Conservation (phyloP, 805 yeast genomes). For the Sugiyamaella lignohabitans region DNA sequence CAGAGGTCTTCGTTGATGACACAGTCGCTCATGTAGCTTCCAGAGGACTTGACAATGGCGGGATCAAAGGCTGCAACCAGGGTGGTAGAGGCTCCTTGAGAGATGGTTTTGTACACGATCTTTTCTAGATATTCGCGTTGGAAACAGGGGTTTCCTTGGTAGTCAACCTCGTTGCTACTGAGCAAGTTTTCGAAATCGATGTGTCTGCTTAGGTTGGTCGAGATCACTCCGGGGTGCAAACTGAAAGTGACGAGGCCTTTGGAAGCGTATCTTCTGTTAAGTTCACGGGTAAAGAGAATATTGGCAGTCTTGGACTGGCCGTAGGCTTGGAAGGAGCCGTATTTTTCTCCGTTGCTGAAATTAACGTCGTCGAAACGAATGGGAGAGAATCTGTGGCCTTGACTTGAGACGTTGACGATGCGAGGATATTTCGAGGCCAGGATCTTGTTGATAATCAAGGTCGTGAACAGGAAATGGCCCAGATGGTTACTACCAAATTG, state of each 20-base stretch:
- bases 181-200: conserved; percentile 1
- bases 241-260: conserved; percentile 9
- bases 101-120: conserved; percentile 1
- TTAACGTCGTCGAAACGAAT: conserved; percentile 5
- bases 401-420: conserved; percentile 4
- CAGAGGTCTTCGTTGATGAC: conserved; percentile 1
- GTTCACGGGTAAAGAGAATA: conserved; percentile 8
- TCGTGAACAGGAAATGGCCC: conserved; percentile 65
- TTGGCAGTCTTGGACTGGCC: conserved; percentile 17
- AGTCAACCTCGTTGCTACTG: background rate
- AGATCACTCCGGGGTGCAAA: conserved; percentile 14
- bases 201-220: conserved; percentile 12
- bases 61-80: conserved; percentile 8
- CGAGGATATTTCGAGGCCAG: conserved; percentile 6
- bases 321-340: conserved; percentile 9
- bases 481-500: conserved; percentile 75
- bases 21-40: conserved; percentile 6
- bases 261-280: conserved; percentile 7
- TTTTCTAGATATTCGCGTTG: background rate
- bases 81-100: conserved; percentile 8
- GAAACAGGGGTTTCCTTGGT: background rate
- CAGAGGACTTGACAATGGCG: conserved; percentile 1
- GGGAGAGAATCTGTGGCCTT: conserved; percentile 5
- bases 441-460: conserved; percentile 22
- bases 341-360: conserved; percentile 5